Evolutionary conservation across 2,329 filamentous ascomycete genomes (phyloP).

Genomic region (Neofusicoccum sp.): DNA sequence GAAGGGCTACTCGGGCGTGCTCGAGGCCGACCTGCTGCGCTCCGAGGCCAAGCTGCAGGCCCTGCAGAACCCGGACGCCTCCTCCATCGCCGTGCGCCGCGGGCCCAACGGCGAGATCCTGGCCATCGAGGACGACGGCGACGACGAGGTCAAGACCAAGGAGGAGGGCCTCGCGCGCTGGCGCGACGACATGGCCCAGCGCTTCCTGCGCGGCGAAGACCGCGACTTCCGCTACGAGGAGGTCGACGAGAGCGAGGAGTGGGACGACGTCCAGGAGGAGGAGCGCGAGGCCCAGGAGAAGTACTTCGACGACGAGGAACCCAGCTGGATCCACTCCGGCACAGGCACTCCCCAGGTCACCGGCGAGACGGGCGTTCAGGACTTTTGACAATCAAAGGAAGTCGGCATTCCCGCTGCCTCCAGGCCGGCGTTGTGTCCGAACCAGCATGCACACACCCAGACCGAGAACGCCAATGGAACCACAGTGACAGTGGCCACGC

Average conservation of each 20-base stretch:
- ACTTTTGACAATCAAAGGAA: constrained; percentile 37
- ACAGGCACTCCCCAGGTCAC: constrained; percentile 31
- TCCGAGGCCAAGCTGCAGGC: constrained; percentile 73
- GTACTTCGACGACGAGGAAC: constrained; percentile 79
- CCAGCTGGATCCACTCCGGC: constrained; percentile 56
- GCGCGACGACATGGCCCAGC: constrained; percentile 67
- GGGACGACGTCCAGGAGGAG: constrained; percentile 63
- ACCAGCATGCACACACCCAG: background rate
- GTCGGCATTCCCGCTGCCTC: background rate
- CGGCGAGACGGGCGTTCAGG: constrained; percentile 51
- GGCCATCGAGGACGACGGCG: constrained; percentile 57
- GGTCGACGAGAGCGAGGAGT: constrained; percentile 71
- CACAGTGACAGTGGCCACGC: constrained; percentile 16
- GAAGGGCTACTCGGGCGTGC: constrained; percentile 75
- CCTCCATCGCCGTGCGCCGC: constrained; percentile 50
- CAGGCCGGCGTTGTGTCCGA: constrained; percentile 6
- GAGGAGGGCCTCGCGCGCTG: constrained; percentile 69
- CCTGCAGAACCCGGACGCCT: constrained; percentile 53
- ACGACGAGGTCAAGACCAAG: constrained; percentile 58
- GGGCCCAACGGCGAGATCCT: constrained; percentile 57
- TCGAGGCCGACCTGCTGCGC: constrained; percentile 74
- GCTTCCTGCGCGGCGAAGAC: constrained; percentile 74
- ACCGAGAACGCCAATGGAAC: constrained; percentile 2
- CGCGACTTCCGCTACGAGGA: constrained; percentile 72
- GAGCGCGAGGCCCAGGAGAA: constrained; percentile 65